phyloP scores from a whole-genome alignment of 768 basidiomycete species.

The Strobilomyces echinocephalus region DNA sequence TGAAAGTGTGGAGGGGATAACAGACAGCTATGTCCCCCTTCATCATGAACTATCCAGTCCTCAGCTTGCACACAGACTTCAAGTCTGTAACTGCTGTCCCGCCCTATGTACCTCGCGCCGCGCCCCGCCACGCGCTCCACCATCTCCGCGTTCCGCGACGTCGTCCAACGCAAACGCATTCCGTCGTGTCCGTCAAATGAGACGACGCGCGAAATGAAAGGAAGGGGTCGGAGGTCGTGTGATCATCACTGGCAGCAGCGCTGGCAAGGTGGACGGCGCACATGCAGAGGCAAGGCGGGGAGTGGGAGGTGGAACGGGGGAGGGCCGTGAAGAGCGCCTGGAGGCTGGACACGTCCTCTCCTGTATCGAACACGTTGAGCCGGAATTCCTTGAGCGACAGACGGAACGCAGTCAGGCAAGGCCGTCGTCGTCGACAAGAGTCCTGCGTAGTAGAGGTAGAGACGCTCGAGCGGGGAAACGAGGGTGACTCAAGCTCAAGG shows the following conservation, averaged over 20 bases:
- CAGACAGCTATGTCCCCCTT: no score
- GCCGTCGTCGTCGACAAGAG: conserved; percentile 7
- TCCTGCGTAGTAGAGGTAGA: conserved; percentile 20
- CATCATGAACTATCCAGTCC: no score
- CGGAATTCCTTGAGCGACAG: conserved; percentile 15
- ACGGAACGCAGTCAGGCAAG: conserved; percentile 6
- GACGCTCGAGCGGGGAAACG: conserved; percentile 13
- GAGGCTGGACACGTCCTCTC: conserved; percentile 8
- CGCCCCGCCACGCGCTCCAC: no score
- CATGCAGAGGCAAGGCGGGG: conserved; percentile 5
- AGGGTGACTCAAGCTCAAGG: conserved; percentile 16
- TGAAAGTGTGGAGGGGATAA: no score
- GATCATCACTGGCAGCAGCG: not conserved
- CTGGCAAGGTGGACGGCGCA: conserved; percentile 14
- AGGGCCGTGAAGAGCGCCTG: conserved; percentile 11
- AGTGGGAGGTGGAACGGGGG: conserved; percentile 9
- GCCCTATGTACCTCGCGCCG: conserved; percentile 25
- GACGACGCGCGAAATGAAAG: conserved; percentile 10
- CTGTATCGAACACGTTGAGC: conserved; percentile 19
- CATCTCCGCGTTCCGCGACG: conserved; percentile 11
- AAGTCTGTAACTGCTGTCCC: no score
- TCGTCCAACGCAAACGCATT: conserved; percentile 14
- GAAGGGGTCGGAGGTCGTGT: conserved; percentile 15
- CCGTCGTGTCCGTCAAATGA: conserved; percentile 18
- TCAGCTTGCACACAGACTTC: no score